Base-by-base conservation (phyloP, 2,329 filamentous ascomycete species). In the Claviceps pazoutovae region DNA sequence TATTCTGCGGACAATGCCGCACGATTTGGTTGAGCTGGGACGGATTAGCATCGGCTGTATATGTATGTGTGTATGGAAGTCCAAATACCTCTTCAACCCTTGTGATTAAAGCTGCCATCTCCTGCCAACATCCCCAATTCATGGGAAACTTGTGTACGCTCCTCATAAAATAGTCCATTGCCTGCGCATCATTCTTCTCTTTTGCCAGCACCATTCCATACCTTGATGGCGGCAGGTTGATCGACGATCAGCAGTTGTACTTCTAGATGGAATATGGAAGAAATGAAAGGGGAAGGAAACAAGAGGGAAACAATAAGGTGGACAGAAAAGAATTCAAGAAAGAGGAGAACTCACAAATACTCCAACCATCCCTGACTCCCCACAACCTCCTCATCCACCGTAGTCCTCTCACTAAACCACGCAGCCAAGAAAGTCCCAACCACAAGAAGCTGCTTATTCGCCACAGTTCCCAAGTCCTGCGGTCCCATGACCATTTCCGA, bases 101-200 rank as follows among this genome's bases (percentile, higher is more conserved):
- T 38, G 81, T 80, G 54, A 95, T 79, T 26, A 97, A 74, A 41
- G 83, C 83, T 4, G 86, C 87, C 66, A 98, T 79, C 69, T 98
- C 93, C 53, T 93, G 78, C 93, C 93, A 98, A 55, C 89, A 90
- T 7, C 89, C 88, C 93, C 93, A 98, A 63, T 97, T 95, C 78
- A 90, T 95, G 1, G 89, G 87, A 61, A 89, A 95, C 42, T 88
- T 72, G 64, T 94, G 86, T 9, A 96, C 87, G 62, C 90, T 95
- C 56, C 82, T 79, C 49, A 96, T 74, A n/a, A 98, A 75, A 76
- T 86, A 95, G 56, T 86, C 80, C 66, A 91, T 83, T 1, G 93
- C 93, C 54, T 86, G 77, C 45, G 83, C 77, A 58, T 95, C 89
- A 60, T 93, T 96, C 68, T 95, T 95, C 55, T 90, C 85, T 66